phyloP scores from a whole-genome alignment of 768 basidiomycete genomes.

The Tubosaeta sp. region DNA sequence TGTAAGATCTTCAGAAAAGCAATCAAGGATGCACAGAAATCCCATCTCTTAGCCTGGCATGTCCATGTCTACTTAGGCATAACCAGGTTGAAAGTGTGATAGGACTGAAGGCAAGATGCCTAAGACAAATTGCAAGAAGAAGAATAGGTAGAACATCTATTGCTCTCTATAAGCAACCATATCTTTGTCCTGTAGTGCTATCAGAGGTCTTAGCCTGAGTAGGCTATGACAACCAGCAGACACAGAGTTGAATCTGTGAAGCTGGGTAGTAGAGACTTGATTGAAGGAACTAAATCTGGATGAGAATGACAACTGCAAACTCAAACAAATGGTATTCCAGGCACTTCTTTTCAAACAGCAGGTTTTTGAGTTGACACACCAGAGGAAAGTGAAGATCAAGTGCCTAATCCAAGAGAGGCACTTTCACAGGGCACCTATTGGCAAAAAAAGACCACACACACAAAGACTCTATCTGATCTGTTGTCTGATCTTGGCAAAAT shows the following conservation, averaged over 20 bases:
- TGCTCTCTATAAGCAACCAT: neutral
- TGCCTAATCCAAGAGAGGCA: neutral
- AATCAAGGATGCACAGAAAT: neutral
- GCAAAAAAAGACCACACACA: too few species aligned
- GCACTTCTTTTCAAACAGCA: neutral
- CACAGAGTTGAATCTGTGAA: conserved; percentile 13
- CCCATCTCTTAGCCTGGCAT: neutral
- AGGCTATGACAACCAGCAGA: conserved; percentile 3
- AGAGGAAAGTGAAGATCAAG: neutral
- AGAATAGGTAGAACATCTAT: too few species aligned
- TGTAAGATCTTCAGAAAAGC: neutral
- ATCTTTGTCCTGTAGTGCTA: conserved; percentile 2
- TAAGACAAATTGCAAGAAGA: neutral
- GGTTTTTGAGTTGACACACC: neutral
- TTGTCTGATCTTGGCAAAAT: too few species aligned
- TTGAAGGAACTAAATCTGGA: neutral
- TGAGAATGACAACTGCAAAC: too few species aligned
- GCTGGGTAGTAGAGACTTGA: conserved; percentile 11
- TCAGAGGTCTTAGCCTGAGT: neutral
- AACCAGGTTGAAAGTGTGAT: neutral
- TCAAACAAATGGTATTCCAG: neutral
- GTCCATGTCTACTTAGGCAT: neutral
- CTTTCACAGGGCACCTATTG: too few species aligned
- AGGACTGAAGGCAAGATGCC: conserved; percentile 2
- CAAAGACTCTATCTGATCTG: too few species aligned